Evolutionary conservation across 106 monocot species (phyloP).

Genomic region (Agapanthus africanus): DNA sequence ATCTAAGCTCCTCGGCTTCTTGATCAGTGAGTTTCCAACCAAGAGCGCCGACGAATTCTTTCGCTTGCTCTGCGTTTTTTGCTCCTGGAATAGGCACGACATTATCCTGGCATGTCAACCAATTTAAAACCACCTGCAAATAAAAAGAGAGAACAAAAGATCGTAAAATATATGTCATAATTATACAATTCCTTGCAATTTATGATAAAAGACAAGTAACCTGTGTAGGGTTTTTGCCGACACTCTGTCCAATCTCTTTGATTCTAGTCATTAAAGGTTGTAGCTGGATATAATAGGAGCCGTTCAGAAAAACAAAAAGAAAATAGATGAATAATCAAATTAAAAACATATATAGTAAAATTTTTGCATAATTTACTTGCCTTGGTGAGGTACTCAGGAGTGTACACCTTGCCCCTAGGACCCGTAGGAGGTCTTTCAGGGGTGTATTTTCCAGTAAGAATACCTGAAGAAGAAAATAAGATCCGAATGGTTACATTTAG

Average conservation of each 20-base stretch:
- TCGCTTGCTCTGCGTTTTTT: slow-evolving; percentile 57
- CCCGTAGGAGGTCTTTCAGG: slow-evolving; percentile 78
- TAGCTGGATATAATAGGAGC: slow-evolving; percentile 33
- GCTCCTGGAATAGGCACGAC: slow-evolving; percentile 65
- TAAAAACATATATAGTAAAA: neutral
- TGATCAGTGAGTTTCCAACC: slow-evolving; percentile 51
- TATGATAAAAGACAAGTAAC: slow-evolving; percentile 13
- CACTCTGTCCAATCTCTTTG: slow-evolving; percentile 61
- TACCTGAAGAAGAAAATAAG: slow-evolving; percentile 39
- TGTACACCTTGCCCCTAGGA: slow-evolving; percentile 76
- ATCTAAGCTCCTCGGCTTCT: slow-evolving; percentile 48
- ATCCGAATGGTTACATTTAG: neutral
- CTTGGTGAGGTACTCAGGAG: slow-evolving; percentile 62
- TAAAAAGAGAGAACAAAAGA: neutral
- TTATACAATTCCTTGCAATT: neutral
- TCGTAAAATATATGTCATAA: too few relatives aligned
- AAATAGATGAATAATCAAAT: too few relatives aligned
- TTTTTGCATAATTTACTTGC: slow-evolving; percentile 12
- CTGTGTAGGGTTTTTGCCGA: slow-evolving; percentile 70
- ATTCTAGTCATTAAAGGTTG: slow-evolving; percentile 69
- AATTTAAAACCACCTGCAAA: slow-evolving; percentile 53
- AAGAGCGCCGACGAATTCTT: slow-evolving; percentile 49
- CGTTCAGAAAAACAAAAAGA: neutral
- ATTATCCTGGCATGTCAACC: slow-evolving; percentile 53
- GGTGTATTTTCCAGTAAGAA: slow-evolving; percentile 85